Evolutionary conservation across 768 basidiomycete genomes (phyloP).

Genomic region (Collybiopsis luxurians): DNA sequence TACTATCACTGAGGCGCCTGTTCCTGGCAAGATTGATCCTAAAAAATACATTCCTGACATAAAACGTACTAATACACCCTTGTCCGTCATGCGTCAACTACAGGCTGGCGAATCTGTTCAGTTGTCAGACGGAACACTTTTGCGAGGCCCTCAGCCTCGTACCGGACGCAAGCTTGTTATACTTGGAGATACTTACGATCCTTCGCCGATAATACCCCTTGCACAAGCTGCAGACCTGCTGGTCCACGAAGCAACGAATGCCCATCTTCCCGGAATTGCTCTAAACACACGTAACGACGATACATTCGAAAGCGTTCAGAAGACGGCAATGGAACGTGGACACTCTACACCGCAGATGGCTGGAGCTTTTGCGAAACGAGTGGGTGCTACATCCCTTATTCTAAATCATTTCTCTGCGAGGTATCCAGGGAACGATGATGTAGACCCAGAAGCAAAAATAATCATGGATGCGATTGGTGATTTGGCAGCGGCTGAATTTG

Average conservation of each 20-base stretch:
- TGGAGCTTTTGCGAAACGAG: slow-evolving; percentile 68
- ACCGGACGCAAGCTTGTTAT: slow-evolving; percentile 77
- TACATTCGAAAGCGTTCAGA: slow-evolving; percentile 59
- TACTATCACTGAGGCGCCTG: slow-evolving; percentile 64
- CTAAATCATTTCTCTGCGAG: slow-evolving; percentile 87
- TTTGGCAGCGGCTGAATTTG: slow-evolving; percentile 54
- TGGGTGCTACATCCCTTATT: slow-evolving; percentile 59
- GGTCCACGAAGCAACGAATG: slow-evolving; percentile 90
- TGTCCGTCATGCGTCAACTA: slow-evolving; percentile 63
- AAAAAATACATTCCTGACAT: slow-evolving; percentile 64
- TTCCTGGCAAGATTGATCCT: slow-evolving; percentile 78
- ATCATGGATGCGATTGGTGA: slow-evolving; percentile 63
- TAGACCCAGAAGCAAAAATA: slow-evolving; percentile 41
- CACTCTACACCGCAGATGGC: slow-evolving; percentile 95
- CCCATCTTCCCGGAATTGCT: slow-evolving; percentile 69
- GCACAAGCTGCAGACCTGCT: slow-evolving; percentile 69
- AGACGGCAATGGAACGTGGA: slow-evolving; percentile 68
- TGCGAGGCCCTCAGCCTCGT: slow-evolving; percentile 63
- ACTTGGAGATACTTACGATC: slow-evolving; percentile 84
- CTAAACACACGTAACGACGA: slow-evolving; percentile 56
- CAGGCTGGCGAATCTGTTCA: slow-evolving; percentile 62
- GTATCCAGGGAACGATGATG: slow-evolving; percentile 67
- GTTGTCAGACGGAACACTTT: slow-evolving; percentile 69
- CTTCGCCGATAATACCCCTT: slow-evolving; percentile 58
- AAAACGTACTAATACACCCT: slow-evolving; percentile 65